phyloP scores from a whole-genome alignment of 176 grass and related monocot species.

The Dendrocalamus sinicus region DNA sequence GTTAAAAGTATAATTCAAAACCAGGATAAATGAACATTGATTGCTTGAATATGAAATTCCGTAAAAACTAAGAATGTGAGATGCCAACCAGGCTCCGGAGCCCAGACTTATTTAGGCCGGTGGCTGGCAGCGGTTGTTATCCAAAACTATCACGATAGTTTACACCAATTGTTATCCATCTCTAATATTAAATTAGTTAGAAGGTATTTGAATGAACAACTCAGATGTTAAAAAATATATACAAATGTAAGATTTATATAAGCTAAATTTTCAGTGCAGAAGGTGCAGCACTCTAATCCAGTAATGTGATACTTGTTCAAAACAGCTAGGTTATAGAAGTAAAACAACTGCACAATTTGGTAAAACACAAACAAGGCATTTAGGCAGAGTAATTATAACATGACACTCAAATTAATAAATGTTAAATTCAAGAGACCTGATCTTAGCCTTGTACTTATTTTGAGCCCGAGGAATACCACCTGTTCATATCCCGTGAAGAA shows the following conservation, averaged over 20 bases:
- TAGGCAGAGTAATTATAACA: background rate
- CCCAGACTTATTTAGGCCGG: constrained; percentile 1
- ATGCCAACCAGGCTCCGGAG: background rate
- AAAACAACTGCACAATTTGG: background rate
- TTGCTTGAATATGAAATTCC: constrained; percentile 3
- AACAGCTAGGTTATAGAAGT: background rate
- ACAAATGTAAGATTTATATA: background rate
- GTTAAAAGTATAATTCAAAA: constrained; percentile 1
- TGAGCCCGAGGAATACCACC: background rate
- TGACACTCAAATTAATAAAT: background rate
- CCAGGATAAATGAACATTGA: constrained; percentile 23
- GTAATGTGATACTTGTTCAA: background rate
- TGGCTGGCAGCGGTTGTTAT: background rate
- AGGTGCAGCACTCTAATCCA: background rate
- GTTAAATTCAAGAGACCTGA: background rate
- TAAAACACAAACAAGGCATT: background rate
- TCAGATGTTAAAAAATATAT: constrained; percentile 2
- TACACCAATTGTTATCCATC: background rate
- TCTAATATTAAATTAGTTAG: background rate
- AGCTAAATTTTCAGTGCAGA: background rate
- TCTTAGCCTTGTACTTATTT: background rate
- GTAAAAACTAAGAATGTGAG: background rate
- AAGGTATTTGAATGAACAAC: background rate
- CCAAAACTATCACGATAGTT: background rate
- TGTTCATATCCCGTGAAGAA: background rate